A percentile compares a stretch with the other conserved stretches of the same genome.
These are phyloP conservation scores for Penicillium olsonii DNA, from an alignment of 2,329 filamentous ascomycete species.

Conservation along the genomic window DNA sequence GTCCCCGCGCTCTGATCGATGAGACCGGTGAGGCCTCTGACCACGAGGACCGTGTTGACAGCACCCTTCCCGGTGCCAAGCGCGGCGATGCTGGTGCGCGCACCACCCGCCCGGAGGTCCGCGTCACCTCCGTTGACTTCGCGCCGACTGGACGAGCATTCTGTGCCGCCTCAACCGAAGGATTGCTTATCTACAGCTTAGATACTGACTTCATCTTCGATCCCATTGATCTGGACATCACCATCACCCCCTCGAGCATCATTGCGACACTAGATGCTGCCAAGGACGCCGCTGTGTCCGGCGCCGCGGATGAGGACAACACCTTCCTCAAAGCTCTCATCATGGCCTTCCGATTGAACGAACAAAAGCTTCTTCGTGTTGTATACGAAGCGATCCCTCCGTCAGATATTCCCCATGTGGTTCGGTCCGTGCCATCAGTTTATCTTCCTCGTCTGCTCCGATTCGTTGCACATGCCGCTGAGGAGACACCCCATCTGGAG, in stretches of 20 bases:
- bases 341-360: constrained; percentile 96
- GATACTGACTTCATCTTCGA: constrained; percentile 86
- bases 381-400: constrained; percentile 84
- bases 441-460: constrained; percentile 84
- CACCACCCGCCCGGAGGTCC: constrained; percentile 75
- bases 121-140: constrained; percentile 82
- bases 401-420: constrained; percentile 72
- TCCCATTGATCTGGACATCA: constrained; percentile 92
- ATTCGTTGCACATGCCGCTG: constrained; percentile 83
- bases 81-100: constrained; percentile 82
- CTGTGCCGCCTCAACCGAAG: constrained; percentile 93
- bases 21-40: constrained; percentile 86
- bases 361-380: constrained; percentile 74
- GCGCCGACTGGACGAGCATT: constrained; percentile 87
- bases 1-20: constrained; percentile 80
- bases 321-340: constrained; percentile 83
- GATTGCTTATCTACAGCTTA: constrained; percentile 87
- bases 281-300: constrained; percentile 32
- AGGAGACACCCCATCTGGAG: constrained; percentile 89
- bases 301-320: constrained; percentile 69
- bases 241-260: constrained; percentile 85
- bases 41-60: constrained; percentile 79
- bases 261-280: constrained; percentile 66
- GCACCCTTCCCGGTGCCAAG: constrained; percentile 78
- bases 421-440: constrained; percentile 75